Base-by-base conservation (phyloP, 768 basidiomycete species). In the Hortiboletus flavorubellus region DNA sequence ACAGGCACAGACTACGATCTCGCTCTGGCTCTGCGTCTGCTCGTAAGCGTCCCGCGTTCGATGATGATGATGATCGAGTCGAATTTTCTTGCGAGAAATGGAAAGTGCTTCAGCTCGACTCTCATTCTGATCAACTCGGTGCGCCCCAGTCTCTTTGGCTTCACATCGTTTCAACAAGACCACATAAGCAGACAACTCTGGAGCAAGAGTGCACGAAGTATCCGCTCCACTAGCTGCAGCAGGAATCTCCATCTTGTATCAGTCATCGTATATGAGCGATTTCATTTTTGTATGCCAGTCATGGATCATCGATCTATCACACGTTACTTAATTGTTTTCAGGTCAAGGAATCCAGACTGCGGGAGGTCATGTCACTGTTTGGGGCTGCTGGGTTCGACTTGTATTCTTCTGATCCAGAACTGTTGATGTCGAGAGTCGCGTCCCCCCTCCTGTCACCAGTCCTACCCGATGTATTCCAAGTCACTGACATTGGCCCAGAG, bases 61-160 rank as follows among this genome's bases (percentile, higher is more conserved):
- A 59, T 35, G 72, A 76, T 35, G 80, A 84, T 43, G 80, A 84
- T 43, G 78, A 80, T 23, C 62, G 48, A 12, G 78, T 90, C 45
- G 85, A 89, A 61, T 80, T 89, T 44, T 87, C 87, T 1, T 82
- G 79, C 57, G 87, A 90, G 56, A 78, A 77, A 55, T 92, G 89
- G 89, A 83, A 79, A 60, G 89, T 89, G 21, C 76, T 92, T 31
- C 89, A 91, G 70, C 85, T 92, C 51, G 89, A 91, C 68, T 87
- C 87, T 0, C 89, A 90, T 68, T 86, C 80, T 29, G 83, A 89
- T 66, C 79, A 80, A 55, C 75, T 85, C 38, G 86, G 88, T 86
- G 54, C 49, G 77, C 73, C 49, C 39, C 46, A 45, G 21, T 30
- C 48, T 46, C 34, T 49, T 31, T 26, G 38, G 30, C 56, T 57